Base-by-base conservation (phyloP, 768 basidiomycete species). In the Panaeolus papilionaceus region DNA sequence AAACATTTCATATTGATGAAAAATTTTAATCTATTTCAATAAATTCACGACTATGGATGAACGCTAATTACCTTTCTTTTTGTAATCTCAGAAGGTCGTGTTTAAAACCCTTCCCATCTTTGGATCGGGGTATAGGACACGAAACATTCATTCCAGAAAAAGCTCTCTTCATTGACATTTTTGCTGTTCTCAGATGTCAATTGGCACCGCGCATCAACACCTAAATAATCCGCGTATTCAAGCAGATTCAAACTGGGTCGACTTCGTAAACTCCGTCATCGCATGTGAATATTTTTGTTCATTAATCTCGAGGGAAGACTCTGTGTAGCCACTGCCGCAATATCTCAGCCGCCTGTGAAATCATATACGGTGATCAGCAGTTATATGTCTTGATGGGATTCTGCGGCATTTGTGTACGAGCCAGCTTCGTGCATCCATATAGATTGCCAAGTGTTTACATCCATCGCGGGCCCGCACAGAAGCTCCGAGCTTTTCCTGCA, bases 351-450 rank as follows among this genome's bases (percentile, higher is more conserved):
- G 10, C 54, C 54, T 58, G 54, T 14, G 54, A 58, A 58, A 33
- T 58, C 33, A 51, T 58, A 28, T 33, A 58, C 33, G 54, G 54
- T 58, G 54, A 58, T 58, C 54, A 58, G 28, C 54, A 58, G 28
- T 18, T 20, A 11, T 58, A 37, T 58, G 54, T 58, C n/a, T 28
- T 58, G 54, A 37, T 33, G 54, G 54, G 23, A 26, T 49, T 23
- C 7, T 49, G 47, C 47, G 23, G 47, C 47, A 49, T 20, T 49
- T 49, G 20, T 4, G 20, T 58, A 33, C 6, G 12, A 23, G 28
- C 16, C 18, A n/a, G 14, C 54, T 33, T 58, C 2, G 26, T 16
- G 8, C 16, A n/a, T 47, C 33, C 18, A 20, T 47, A 58, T 7
- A 37, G 16, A 58, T 58, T 58, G 28, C 54, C 54, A 28, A 58